Evolutionary conservation across 768 basidiomycete genomes (phyloP).

Genomic region (Xanthoconium purpureum): DNA sequence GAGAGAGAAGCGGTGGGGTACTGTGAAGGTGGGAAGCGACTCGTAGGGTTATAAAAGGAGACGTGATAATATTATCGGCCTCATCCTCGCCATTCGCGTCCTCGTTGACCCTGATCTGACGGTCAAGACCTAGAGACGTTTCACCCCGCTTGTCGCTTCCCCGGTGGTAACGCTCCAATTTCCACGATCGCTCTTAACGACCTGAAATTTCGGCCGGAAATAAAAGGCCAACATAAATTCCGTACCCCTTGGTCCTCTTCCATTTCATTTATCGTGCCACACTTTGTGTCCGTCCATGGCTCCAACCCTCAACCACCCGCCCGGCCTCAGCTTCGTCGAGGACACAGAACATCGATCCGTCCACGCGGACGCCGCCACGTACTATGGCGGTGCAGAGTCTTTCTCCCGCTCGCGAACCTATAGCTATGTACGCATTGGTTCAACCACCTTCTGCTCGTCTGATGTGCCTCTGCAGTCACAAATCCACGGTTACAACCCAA

Average conservation of each 20-base stretch:
- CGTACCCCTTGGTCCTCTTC: slow-evolving; percentile 5
- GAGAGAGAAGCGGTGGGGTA: not conserved
- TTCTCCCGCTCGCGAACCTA: slow-evolving; percentile 85
- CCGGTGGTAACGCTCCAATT: not conserved
- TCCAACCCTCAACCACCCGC: slow-evolving; percentile 60
- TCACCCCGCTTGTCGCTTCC: not conserved
- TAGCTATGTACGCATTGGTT: slow-evolving; percentile 59
- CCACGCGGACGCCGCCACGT: slow-evolving; percentile 70
- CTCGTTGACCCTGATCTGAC: not conserved
- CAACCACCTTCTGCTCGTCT: slow-evolving; percentile 5
- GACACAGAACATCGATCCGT: slow-evolving; percentile 48
- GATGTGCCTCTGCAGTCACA: slow-evolving; percentile 49
- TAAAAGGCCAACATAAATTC: slow-evolving; percentile 17
- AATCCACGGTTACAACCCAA: slow-evolving; percentile 69
- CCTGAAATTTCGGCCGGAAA: slow-evolving; percentile 11
- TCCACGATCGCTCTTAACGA: slow-evolving; percentile 15
- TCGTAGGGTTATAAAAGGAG: not conserved
- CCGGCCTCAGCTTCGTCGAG: slow-evolving; percentile 64
- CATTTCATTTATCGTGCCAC: not conserved
- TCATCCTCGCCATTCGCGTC: not conserved
- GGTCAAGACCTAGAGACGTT: not conserved
- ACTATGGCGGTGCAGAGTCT: slow-evolving; percentile 79
- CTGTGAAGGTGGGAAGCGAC: not conserved
- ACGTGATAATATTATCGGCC: not conserved
- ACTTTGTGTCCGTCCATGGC: slow-evolving; percentile 46